Base-by-base conservation (phyloP, 208 protist species). In the Paratrypanosoma confusum region DNA sequence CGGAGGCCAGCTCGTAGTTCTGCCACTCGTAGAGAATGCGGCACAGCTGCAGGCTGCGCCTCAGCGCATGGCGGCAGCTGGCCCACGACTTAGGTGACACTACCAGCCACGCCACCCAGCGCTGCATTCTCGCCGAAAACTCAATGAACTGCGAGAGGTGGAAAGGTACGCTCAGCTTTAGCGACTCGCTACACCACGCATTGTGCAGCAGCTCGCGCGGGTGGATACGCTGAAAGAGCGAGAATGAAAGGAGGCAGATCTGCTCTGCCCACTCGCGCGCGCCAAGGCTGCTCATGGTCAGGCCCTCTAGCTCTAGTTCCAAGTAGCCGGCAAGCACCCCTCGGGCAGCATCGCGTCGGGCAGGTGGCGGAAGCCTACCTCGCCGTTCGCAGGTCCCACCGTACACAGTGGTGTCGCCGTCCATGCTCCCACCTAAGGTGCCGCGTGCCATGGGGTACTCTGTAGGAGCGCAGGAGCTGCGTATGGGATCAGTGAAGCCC, bases 1-100 rank as follows among this genome's bases (percentile, higher is more conserved):
- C 63, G 1, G 71, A 49, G 7, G 72, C 65, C 43, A 76, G 57
- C 38, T 86, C 71, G 45, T 81, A 86, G 44, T 81, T 81, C 51
- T 81, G 71, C 39, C 57, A 39, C 18, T 79, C 72, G 40, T 81
- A 81, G 24, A 86, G 50, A 25, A 57, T 47, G 5, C 65, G 59
- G 42, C 71, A 76, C 17, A 81, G 34, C 25, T 70, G 59, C 5
- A 86, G 39, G 11, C 58, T 47, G 32, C 73, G 62, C 1, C 56
- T 51, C 32, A 78, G 28, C 1, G 33, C 36, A 4, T 40, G 43
- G 32, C 59, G 65, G 32, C 67, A 66, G 1, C 74, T 65, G 8
- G 43, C 40, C 71, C 63, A 79, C 26, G 43, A 23, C 16, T 50
- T 25, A n/a, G 56, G 62, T 17, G 50, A 45, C 14, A 78, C 66